These are phyloP conservation scores for Aspergillus nidulans DNA, from an alignment of 495 filamentous ascomycete genomes.

Conservation along the genomic window DNA sequence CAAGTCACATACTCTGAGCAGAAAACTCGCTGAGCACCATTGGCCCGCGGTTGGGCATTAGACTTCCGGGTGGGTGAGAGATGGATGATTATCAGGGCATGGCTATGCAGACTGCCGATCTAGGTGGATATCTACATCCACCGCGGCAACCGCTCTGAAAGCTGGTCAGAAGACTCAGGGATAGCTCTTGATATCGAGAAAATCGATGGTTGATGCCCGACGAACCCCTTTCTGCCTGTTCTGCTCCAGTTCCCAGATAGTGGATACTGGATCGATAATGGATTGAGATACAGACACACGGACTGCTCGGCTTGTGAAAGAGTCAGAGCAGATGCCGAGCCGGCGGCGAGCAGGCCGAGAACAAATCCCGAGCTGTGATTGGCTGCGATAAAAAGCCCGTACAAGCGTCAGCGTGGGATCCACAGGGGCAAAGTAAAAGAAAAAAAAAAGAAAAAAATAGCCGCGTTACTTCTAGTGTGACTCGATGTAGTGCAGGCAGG, in stretches of 20 bases:
- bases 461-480: not conserved
- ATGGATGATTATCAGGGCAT: too few species aligned
- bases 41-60: not conserved
- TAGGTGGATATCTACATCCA: not conserved
- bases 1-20: not conserved
- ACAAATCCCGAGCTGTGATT: not conserved
- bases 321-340: not conserved
- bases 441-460: not conserved
- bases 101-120: not conserved
- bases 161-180: not conserved
- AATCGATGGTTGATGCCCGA: not conserved
- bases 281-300: too few species aligned
- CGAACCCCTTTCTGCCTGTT: not conserved
- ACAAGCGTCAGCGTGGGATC: not conserved
- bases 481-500: not conserved
- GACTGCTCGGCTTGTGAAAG: not conserved
- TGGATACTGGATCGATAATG: not conserved
- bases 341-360: not conserved
- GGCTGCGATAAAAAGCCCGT: not conserved
- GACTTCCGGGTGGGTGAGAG: not conserved
- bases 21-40: too few species aligned
- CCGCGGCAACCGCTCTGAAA: not conserved
- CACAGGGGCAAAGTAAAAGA: not conserved
- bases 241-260: not conserved
- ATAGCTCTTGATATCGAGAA: not conserved